These are phyloP conservation scores for Dovyalis caffra DNA, from an alignment of 345 rosid genomes.

Conservation along the genomic window DNA sequence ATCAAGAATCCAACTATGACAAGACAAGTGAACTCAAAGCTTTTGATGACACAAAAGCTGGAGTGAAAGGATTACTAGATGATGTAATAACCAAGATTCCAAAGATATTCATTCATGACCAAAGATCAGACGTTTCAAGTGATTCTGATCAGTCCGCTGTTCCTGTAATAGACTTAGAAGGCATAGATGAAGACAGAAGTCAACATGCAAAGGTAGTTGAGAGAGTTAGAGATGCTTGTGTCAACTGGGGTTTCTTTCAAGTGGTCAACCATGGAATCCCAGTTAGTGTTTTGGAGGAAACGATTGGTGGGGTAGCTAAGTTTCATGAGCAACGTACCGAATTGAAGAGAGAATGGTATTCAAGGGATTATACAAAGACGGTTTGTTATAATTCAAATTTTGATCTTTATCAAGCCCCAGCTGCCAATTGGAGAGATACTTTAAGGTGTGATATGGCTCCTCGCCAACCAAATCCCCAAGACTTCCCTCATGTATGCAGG, in stretches of 20 bases:
- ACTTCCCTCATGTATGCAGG: slow-evolving; percentile 14
- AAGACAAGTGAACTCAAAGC: slow-evolving; percentile 4
- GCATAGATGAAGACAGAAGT: background rate
- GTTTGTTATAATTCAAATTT: slow-evolving; percentile 2
- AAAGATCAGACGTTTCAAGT: background rate
- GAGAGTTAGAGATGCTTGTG: background rate
- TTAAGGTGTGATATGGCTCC: background rate
- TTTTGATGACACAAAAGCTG: too few relatives aligned
- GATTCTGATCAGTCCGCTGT: background rate
- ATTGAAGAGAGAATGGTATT: slow-evolving; percentile 2
- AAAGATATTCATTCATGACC: background rate
- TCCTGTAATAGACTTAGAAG: slow-evolving; percentile 4
- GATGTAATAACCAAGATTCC: slow-evolving; percentile 8
- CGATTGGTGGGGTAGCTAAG: background rate
- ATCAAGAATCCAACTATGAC: background rate
- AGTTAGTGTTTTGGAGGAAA: background rate
- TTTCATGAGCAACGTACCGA: slow-evolving; percentile 13
- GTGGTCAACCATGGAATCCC: slow-evolving; percentile 21
- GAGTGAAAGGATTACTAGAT: slow-evolving; percentile 18
- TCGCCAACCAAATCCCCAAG: slow-evolving; percentile 6
- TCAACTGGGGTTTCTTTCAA: slow-evolving; percentile 20
- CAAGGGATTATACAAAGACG: slow-evolving; percentile 2
- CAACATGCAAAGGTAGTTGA: background rate
- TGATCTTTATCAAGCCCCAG: slow-evolving; percentile 1
- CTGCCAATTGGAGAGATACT: slow-evolving; percentile 18